These are phyloP conservation scores for Pterocarpus macrocarpus DNA, from an alignment of 306 rosid genomes.

Conservation along the genomic window DNA sequence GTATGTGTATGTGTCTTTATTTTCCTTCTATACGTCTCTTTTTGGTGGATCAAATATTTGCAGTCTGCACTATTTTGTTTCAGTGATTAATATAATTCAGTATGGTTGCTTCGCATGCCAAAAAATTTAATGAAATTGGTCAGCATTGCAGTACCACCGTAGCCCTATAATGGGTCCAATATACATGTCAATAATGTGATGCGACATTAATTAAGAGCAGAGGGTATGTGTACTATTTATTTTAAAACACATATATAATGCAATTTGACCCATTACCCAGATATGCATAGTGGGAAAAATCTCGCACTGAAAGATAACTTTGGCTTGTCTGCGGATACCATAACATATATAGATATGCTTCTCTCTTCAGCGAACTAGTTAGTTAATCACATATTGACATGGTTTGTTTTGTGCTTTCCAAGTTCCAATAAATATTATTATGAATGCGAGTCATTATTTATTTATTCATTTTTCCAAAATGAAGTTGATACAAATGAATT, in stretches of 20 bases:
- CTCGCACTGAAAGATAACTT: constrained; percentile 8
- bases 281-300: constrained; percentile 27
- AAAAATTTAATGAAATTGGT: constrained; percentile 40
- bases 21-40: not conserved
- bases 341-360: not conserved
- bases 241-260: constrained; percentile 12
- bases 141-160: constrained; percentile 40
- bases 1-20: not conserved
- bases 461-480: not conserved
- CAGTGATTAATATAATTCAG: constrained; percentile 33
- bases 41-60: constrained; percentile 39
- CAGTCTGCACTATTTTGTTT: constrained; percentile 35
- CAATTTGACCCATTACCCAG: constrained; percentile 25
- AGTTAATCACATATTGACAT: not conserved
- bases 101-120: constrained; percentile 40
- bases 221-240: constrained; percentile 34
- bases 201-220: constrained; percentile 35
- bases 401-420: not conserved
- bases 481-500: not conserved
- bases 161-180: constrained; percentile 37
- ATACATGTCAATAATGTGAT: constrained; percentile 43
- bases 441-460: not conserved
- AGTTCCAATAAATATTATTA: not conserved
- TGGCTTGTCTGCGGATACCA: constrained; percentile 14
- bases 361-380: not conserved